Percentiles rank a stretch among this genome's conserved stretches.
Conservation (phyloP, 768 basidiomycete genomes). For the Cantharellus cinnabarinus region DNA sequence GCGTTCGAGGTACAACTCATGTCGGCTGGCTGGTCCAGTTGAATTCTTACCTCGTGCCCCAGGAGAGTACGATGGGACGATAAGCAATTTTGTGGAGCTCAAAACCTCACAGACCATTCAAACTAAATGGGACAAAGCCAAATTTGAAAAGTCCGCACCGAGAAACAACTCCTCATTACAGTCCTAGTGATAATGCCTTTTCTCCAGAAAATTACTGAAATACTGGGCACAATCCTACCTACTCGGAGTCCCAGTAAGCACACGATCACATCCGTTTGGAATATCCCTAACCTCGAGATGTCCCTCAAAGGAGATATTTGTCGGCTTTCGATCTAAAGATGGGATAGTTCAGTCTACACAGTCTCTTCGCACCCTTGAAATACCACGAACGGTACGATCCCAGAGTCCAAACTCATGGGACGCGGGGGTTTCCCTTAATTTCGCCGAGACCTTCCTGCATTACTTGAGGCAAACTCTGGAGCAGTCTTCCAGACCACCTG, state of each 20-base stretch:
- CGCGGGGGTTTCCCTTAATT: constrained; percentile 48
- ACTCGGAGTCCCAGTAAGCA: constrained; percentile 66
- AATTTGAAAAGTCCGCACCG: constrained; percentile 54
- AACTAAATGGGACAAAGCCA: constrained; percentile 37
- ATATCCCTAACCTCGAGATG: background rate
- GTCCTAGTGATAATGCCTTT: background rate
- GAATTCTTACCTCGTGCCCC: background rate
- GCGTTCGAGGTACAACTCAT: constrained; percentile 40
- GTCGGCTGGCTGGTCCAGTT: background rate
- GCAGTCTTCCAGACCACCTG: background rate
- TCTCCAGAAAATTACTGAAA: constrained; percentile 61
- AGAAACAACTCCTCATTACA: too few relatives aligned
- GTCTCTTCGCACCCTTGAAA: constrained; percentile 54
- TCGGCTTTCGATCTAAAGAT: constrained; percentile 69
- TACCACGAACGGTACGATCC: constrained; percentile 59
- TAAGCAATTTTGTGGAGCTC: constrained; percentile 60
- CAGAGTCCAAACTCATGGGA: constrained; percentile 55
- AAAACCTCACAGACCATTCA: constrained; percentile 64
- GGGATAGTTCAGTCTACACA: constrained; percentile 43
- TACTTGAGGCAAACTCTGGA: constrained; percentile 20
- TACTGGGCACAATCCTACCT: constrained; percentile 86
- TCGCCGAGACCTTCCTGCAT: constrained; percentile 42
- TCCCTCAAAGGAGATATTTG: constrained; percentile 48
- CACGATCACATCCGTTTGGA: background rate
- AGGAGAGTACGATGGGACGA: constrained; percentile 41